These are phyloP conservation scores for Solanum okadae DNA, from an alignment of 257 asterid genomes.

Conservation along the genomic window DNA sequence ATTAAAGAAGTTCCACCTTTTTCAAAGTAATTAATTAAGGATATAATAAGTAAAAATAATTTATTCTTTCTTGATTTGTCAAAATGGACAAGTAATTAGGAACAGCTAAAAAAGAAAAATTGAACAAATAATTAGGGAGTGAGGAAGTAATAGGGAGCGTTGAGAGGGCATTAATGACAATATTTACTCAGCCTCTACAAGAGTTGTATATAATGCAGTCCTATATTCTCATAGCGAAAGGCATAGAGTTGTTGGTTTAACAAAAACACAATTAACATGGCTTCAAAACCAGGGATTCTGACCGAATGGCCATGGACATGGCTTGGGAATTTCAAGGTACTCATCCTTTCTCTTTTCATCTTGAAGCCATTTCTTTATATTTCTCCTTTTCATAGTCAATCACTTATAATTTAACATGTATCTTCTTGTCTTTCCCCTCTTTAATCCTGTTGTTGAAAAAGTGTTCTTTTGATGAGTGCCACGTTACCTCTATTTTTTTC, in stretches of 20 bases:
- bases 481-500: not conserved
- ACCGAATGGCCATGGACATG: conserved; percentile 37
- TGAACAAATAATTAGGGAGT: no score
- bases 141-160: not conserved
- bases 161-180: not conserved
- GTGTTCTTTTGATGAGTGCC: not conserved
- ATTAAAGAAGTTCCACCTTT: no score
- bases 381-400: not conserved
- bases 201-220: not conserved
- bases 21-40: no score
- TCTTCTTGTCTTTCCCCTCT: not conserved
- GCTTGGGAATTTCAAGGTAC: conserved; percentile 35
- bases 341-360: not conserved
- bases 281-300: conserved; percentile 30
- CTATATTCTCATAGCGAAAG: not conserved
- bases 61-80: no score
- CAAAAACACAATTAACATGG: conserved; percentile 6
- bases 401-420: no score
- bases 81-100: no score
- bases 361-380: not conserved
- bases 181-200: not conserved
- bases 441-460: not conserved
- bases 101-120: no score
- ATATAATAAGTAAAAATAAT: no score
- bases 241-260: not conserved